phyloP scores from a whole-genome alignment of 169 alveolate genomes.

The Plasmodium gonderi region DNA sequence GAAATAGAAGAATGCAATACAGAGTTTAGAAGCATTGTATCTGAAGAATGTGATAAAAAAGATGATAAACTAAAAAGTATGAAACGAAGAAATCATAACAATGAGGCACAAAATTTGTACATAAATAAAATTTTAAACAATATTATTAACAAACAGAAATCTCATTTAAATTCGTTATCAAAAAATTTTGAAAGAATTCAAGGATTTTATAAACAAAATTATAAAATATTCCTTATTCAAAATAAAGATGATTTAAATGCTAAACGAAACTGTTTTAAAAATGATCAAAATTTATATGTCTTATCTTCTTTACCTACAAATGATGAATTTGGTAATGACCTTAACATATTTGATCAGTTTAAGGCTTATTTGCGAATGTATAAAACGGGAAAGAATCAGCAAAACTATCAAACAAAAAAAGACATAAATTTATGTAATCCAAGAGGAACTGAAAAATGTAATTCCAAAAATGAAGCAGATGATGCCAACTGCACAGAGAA shows the following conservation, averaged over 20 bases:
- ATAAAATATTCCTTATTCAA: conserved; percentile 31
- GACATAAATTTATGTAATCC: neutral
- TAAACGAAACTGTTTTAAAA: conserved; percentile 31
- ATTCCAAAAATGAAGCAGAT: too few relatives aligned
- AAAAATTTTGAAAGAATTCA: conserved; percentile 62
- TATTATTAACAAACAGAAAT: conserved; percentile 28
- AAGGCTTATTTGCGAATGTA: conserved; percentile 13
- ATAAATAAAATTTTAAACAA: conserved; percentile 61
- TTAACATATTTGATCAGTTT: conserved; percentile 24
- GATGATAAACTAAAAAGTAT: neutral
- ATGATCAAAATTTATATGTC: neutral
- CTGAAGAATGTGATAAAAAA: neutral
- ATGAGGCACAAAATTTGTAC: conserved; percentile 4
- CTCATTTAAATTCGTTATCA: conserved; percentile 43
- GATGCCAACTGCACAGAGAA: neutral
- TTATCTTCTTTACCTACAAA: neutral
- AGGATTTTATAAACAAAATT: conserved; percentile 44
- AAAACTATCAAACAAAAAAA: neutral
- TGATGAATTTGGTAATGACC: neutral
- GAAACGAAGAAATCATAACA: neutral
- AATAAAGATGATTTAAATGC: conserved; percentile 1
- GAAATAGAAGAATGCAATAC: neutral
- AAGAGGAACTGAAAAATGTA: neutral
- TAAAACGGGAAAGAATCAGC: neutral
- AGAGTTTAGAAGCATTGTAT: conserved; percentile 13